These are phyloP conservation scores for Backusella westeae DNA, from an alignment of 192 early-diverging fungal genomes.

Conservation along the genomic window DNA sequence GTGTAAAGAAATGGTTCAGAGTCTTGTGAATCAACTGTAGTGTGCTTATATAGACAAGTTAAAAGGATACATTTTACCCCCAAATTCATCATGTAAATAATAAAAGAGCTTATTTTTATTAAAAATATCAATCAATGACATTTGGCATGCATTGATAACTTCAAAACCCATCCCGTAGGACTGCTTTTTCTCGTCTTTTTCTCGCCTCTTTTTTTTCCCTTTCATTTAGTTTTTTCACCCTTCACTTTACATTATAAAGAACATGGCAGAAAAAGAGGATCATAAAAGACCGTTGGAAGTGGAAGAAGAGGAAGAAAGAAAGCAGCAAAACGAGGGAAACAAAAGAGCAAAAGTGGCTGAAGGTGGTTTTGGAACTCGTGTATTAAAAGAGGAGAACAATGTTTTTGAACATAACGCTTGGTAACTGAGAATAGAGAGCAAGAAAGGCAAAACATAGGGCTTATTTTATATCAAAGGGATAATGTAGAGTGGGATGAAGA, in stretches of 20 bases:
- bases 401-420: constrained; percentile 95
- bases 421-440: constrained; percentile 39
- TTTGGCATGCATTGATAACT: neutral
- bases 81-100: neutral
- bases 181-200: constrained; percentile 3
- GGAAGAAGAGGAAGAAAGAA: constrained; percentile 10
- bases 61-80: neutral
- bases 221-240: neutral
- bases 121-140: neutral
- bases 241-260: neutral
- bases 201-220: neutral
- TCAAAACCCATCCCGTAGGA: neutral
- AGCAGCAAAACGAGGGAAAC: neutral
- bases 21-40: constrained; percentile 18
- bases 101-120: neutral
- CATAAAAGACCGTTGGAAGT: constrained; percentile 31
- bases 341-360: neutral
- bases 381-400: constrained; percentile 66
- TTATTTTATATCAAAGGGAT: constrained; percentile 62
- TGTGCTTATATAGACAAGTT: neutral
- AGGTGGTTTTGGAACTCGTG: constrained; percentile 70
- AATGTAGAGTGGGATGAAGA: constrained; percentile 88
- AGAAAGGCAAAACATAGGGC: neutral
- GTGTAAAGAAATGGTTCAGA: constrained; percentile 45
- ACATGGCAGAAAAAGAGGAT: constrained; percentile 11